These are phyloP conservation scores for Hirsutella thompsonii DNA, from an alignment of 2,329 filamentous ascomycete species.

Conservation along the genomic window DNA sequence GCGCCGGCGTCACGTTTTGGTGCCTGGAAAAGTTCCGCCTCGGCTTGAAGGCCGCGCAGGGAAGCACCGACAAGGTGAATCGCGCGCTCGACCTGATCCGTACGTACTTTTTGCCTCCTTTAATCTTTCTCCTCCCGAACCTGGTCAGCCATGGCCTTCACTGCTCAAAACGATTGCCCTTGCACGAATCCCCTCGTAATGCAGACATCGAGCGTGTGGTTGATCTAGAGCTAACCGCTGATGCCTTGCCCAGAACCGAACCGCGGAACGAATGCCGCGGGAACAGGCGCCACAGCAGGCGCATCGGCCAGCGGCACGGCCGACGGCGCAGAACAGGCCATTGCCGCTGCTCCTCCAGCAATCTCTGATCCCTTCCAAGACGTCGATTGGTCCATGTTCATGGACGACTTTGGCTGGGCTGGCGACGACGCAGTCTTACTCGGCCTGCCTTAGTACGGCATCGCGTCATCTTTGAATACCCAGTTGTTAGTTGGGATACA, in stretches of 20 bases:
- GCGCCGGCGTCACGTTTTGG: conserved; percentile 35
- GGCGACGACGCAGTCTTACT: conserved; percentile 17
- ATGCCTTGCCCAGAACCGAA: no score
- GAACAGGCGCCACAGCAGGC: neutral
- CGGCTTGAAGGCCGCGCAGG: conserved; percentile 24
- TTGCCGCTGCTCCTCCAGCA: conserved; percentile 3
- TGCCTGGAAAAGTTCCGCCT: conserved; percentile 34
- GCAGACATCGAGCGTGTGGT: no score
- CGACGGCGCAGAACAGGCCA: conserved; percentile 8
- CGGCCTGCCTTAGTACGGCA: conserved; percentile 10
- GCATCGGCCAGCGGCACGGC: neutral
- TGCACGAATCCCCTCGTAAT: no score
- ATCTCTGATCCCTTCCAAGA: conserved; percentile 25
- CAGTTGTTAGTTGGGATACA: no score
- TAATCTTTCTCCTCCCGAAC: neutral
- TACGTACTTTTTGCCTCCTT: conserved; percentile 8
- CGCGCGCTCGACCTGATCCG: conserved; percentile 17
- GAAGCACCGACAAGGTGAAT: conserved; percentile 16
- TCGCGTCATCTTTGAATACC: no score
- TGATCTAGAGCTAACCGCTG: no score
- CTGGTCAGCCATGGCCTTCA: no score
- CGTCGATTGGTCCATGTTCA: conserved; percentile 36
- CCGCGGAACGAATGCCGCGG: neutral
- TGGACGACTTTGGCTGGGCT: conserved; percentile 36
- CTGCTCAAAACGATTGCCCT: no score